Evolutionary conservation across 768 basidiomycete genomes (phyloP).

Genomic region (Cystobasidiopsis lactophilus): DNA sequence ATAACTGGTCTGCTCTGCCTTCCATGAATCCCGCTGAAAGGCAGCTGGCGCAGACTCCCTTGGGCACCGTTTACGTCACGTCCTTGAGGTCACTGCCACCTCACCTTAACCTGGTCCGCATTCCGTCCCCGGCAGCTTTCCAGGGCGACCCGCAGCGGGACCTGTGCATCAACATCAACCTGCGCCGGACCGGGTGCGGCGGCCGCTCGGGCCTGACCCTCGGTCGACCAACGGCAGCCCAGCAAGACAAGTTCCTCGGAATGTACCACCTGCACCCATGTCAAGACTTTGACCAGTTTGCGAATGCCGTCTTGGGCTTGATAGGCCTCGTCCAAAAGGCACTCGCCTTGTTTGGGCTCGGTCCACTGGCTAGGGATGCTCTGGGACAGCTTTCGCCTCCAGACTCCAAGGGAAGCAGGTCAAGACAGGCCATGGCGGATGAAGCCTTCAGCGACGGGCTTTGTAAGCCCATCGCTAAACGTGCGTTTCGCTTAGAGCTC

Average conservation of each 20-base stretch:
- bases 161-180: slow-evolving; percentile 10
- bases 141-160: neutral
- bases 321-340: slow-evolving; percentile 12
- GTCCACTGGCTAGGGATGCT: slow-evolving; percentile 2
- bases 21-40: neutral
- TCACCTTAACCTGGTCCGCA: slow-evolving; percentile 1
- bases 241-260: slow-evolving; percentile 8
- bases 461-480: no score
- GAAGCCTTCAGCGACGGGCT: neutral
- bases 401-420: neutral
- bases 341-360: slow-evolving; percentile 11
- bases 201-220: slow-evolving; percentile 7
- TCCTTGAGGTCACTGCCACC: slow-evolving; percentile 1
- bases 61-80: slow-evolving; percentile 5
- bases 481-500: no score
- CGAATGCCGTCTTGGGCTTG: slow-evolving; percentile 1
- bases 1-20: neutral
- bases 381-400: neutral
- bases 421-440: neutral
- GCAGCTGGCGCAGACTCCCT: slow-evolving; percentile 1
- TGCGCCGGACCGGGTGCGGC: slow-evolving; percentile 9
- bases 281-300: neutral
- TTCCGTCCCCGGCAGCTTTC: slow-evolving; percentile 3
- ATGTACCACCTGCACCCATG: slow-evolving; percentile 3
- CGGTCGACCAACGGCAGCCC: slow-evolving; percentile 3